Base-by-base conservation (phyloP, 768 basidiomycete species). In the Hemileccinum impolitum region DNA sequence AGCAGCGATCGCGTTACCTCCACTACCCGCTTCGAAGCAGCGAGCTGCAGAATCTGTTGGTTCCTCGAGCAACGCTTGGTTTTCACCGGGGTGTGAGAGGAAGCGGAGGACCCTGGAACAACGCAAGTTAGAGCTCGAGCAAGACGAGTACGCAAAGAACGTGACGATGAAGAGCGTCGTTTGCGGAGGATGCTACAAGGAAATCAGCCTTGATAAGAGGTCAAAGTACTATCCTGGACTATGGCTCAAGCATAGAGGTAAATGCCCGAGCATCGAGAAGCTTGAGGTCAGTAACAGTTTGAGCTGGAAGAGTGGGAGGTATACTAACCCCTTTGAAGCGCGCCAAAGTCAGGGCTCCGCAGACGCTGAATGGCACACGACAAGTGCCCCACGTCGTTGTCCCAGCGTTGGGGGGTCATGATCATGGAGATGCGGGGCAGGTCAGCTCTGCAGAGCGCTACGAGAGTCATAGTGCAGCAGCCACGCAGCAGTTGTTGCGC, bases 171-270 rank as follows among this genome's bases (percentile, higher is more conserved):
- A 57, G 23, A 68, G 59, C 32, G 69, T 70, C 4, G 44, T 52
- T 3, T 70, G 69, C 37, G 39, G 31, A 10, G 70, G 60, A 26
- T 70, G 70, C 28, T 11, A 43, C 28, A 69, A 42, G 48, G 54
- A 48, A 15, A 71, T 70, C 35, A 67, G 67, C 38, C 62, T 70
- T 13, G 70, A 70, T 39, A 67, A 66, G 45, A 47, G 69, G 37
- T 67, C 62, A 3, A 44, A 51, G 21, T 71, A 71, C 53, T 71
- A 70, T 36, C 67, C 69, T 14, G 69, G 69, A 7, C 35, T 70
- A 8, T 70, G 69, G 69, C 32, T 42, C 43, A 70, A 70, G 50
- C 69, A 70, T 45, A 60, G 47, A 36, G 23, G 48, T 3, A 69
- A 69, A 48, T 70, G 70, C 34, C 56, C 52, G 21, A 17, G 43